Evolutionary conservation across 164 flowering plant genomes (phyloP).

Genomic region (Magnolia sinica): DNA sequence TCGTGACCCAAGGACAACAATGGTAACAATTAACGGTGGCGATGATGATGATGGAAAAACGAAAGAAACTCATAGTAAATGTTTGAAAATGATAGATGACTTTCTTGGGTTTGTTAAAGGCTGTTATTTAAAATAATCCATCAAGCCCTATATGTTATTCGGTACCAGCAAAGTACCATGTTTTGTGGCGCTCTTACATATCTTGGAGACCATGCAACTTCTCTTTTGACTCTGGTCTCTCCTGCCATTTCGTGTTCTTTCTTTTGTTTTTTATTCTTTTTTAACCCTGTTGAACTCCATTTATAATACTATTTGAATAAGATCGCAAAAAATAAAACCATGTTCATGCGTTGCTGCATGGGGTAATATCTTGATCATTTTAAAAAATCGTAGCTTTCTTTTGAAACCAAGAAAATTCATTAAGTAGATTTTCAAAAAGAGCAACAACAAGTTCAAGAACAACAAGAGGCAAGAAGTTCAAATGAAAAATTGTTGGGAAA

Average conservation of each 20-base stretch:
- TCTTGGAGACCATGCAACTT: slow-evolving; percentile 18
- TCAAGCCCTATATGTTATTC: too few species aligned
- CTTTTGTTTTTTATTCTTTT: background rate
- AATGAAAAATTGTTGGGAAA: too few species aligned
- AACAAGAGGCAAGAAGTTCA: background rate
- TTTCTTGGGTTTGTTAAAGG: background rate
- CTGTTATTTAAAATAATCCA: background rate
- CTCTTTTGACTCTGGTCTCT: slow-evolving; percentile 8
- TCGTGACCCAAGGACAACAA: too few species aligned
- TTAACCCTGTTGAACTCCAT: too few species aligned
- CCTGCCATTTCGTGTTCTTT: background rate
- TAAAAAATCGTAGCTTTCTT: too few species aligned
- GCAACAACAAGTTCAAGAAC: background rate
- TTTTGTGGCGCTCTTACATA: slow-evolving; percentile 3
- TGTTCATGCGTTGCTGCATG: too few species aligned
- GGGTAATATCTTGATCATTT: too few species aligned
- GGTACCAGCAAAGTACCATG: background rate
- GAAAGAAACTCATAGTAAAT: background rate
- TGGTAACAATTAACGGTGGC: too few species aligned
- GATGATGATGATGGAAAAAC: too few species aligned
- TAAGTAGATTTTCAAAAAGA: background rate
- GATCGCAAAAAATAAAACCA: too few species aligned
- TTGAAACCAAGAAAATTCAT: background rate
- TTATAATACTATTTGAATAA: too few species aligned
- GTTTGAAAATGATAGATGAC: background rate